Conservation (phyloP, 768 basidiomycete species). For the Crepidotus variabilis region DNA sequence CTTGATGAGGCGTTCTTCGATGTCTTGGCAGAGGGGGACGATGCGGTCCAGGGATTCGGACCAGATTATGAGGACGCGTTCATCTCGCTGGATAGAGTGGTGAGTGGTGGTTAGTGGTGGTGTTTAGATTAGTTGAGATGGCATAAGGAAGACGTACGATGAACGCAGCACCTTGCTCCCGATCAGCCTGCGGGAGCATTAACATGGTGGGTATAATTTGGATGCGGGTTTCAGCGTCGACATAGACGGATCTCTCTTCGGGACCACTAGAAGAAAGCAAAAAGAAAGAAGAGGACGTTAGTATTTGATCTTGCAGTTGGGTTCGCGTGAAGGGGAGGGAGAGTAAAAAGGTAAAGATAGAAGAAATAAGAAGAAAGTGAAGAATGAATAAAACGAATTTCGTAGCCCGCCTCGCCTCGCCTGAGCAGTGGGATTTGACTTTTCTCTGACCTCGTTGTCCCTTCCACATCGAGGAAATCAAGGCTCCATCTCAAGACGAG, state of each 20-base stretch:
- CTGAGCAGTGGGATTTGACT: too few relatives aligned
- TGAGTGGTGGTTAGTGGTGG: not conserved
- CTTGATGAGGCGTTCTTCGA: conserved; percentile 75
- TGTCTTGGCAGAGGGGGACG: conserved; percentile 68
- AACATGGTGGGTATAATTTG: conserved; percentile 80
- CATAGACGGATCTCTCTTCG: conserved; percentile 57
- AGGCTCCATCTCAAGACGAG: too few relatives aligned
- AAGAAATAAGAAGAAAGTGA: too few relatives aligned
- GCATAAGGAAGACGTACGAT: conserved; percentile 45
- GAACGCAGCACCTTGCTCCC: conserved; percentile 87
- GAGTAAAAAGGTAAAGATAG: too few relatives aligned
- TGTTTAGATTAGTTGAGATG: too few relatives aligned
- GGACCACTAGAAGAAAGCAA: conserved; percentile 35
- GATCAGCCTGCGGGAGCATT: conserved; percentile 74
- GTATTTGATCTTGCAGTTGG: conserved; percentile 14
- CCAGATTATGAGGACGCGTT: conserved; percentile 84
- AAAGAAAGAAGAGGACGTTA: conserved; percentile 25
- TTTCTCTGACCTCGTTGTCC: too few relatives aligned
- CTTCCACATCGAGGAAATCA: too few relatives aligned
- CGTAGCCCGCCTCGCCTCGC: too few relatives aligned
- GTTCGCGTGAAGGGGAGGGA: too few relatives aligned
- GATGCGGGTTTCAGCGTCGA: conserved; percentile 82
- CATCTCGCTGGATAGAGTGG: conserved; percentile 54
- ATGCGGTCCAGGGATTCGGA: conserved; percentile 76
- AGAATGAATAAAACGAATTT: too few relatives aligned